Evolutionary conservation across 306 rosid species (phyloP), one percentile per base, ranked within the genome.

Genomic region (Cucumis cinereus): DNA sequence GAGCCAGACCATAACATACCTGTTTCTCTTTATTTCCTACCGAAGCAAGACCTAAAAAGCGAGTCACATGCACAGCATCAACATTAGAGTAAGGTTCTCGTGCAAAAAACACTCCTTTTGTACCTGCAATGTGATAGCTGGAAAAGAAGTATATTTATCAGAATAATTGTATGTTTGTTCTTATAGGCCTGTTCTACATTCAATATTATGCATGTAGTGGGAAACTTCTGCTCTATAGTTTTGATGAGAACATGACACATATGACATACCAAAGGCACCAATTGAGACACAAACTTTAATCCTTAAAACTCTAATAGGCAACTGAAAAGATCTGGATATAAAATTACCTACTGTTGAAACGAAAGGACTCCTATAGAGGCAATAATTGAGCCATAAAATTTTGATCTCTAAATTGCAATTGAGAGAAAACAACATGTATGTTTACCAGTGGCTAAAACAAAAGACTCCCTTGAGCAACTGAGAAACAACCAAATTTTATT

Each of bases 11-110:
- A 36, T 35, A 68, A 61, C 62, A 57, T 77, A 92, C 99, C 99
- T 94, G 96, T 81, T 94, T 94, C 47, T 92, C 96, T 84, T 75
- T 94, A 85, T 94, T 94, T 82, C 96, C 99, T 77, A 94, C 97
- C 15, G 91, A 45, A 12, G 97, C 97, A 81, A 94, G 96, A 79
- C 99, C 99, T 57, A 94, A 83, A 88, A 94, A 94, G 74, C 96
- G 99, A 47, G 97, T 94, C 80, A 87, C 84, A n/a, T 92, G 96
- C 82, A 90, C 90, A 52, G 91, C 99, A 77, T 94, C 93, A 35
- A 83, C 81, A 61, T 94, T 94, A 78, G 90, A 83, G 88, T 92
- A 94, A 33, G 96, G 99, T 84, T 94, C 99, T 49, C 97, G 97
- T 35, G 90, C 82, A 83, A 88, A 94, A 86, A 86, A 92, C 35